Evolutionary conservation across 148 eudicot genomes (phyloP).

Genomic region (Rhododendron ovatum): DNA sequence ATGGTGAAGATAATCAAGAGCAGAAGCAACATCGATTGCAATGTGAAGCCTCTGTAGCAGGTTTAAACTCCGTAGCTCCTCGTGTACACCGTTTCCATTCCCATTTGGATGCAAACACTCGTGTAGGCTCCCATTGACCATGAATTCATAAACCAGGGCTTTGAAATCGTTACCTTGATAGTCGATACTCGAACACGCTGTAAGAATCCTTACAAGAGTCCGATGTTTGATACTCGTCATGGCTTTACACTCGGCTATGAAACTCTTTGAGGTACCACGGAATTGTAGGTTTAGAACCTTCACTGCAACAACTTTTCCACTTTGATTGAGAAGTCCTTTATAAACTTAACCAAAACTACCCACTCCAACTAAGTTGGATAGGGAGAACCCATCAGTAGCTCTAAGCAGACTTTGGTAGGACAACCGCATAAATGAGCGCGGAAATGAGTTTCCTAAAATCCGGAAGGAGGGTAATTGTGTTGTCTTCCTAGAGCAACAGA

Average conservation of each 20-base stretch:
- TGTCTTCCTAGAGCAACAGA: too few relatives aligned
- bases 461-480: too few relatives aligned
- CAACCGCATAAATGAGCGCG: too few relatives aligned
- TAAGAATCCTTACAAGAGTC: neutral
- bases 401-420: neutral
- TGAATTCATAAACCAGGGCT: neutral
- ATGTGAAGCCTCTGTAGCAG: too few relatives aligned
- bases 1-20: too few relatives aligned
- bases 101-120: neutral
- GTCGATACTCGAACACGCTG: neutral
- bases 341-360: too few relatives aligned
- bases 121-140: neutral
- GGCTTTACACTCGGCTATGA: too few relatives aligned
- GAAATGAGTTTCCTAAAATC: neutral
- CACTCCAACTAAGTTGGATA: too few relatives aligned
- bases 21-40: too few relatives aligned
- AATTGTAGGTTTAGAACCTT: neutral
- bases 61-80: neutral
- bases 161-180: neutral
- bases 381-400: neutral
- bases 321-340: neutral
- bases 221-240: neutral
- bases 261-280: neutral
- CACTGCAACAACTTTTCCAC: neutral
- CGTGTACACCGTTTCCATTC: neutral